Conservation (phyloP, 257 asterid species). For the Solanum neorickii region DNA sequence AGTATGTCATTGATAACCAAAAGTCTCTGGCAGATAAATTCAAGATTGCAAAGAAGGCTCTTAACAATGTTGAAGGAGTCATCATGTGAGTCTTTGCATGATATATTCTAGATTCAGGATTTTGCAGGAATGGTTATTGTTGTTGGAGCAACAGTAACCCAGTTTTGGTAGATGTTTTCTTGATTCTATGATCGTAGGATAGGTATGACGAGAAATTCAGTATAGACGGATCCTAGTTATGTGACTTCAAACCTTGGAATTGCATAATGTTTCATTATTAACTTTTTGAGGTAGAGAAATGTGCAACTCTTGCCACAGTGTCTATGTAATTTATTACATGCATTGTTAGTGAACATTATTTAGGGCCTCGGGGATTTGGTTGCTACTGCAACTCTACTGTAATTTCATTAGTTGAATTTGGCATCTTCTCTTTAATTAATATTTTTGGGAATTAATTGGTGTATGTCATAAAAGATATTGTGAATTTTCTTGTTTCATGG, state of each 20-base stretch:
- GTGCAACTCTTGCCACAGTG: too few species aligned
- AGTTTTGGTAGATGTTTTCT: background rate
- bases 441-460: background rate
- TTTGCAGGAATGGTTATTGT: background rate
- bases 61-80: conserved; percentile 53
- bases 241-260: too few species aligned
- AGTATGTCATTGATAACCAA: conserved; percentile 34
- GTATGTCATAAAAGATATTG: background rate
- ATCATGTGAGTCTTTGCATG: conserved; percentile 27
- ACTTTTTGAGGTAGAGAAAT: background rate
- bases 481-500: background rate
- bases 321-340: background rate
- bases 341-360: background rate
- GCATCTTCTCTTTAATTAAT: background rate
- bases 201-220: background rate
- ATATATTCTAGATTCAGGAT: background rate
- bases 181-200: background rate
- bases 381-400: background rate
- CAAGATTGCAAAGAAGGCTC: conserved; percentile 65
- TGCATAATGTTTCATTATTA: too few species aligned
- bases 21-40: conserved; percentile 36
- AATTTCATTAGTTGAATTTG: background rate
- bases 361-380: background rate
- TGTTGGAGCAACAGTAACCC: background rate
- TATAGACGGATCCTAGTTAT: too few species aligned